phyloP scores from a whole-genome alignment of 2,329 filamentous ascomycete species.

The Verticillium dahliae region DNA sequence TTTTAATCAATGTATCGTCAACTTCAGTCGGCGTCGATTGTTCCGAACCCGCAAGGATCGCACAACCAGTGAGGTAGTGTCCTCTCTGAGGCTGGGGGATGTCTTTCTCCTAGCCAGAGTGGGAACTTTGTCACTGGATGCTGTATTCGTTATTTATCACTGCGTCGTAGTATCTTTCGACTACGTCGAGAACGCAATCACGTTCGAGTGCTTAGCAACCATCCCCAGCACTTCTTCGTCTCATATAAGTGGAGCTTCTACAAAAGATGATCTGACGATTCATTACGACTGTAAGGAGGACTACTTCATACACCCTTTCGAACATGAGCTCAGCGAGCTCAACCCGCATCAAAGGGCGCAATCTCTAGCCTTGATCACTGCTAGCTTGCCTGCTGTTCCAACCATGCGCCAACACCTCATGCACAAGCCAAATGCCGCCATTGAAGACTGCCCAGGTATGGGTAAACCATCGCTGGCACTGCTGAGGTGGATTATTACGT shows the following conservation, averaged over 20 bases:
- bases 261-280: background rate
- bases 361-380: conserved; percentile 45
- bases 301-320: conserved; percentile 31
- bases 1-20: background rate
- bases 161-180: background rate
- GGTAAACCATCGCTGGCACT: conserved; percentile 60
- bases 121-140: background rate
- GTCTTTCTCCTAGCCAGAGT: conserved; percentile 3
- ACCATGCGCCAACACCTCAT: conserved; percentile 47
- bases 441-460: conserved; percentile 47
- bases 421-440: conserved; percentile 24
- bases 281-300: background rate
- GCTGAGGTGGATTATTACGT: conserved; percentile 82
- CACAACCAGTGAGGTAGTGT: conserved; percentile 3
- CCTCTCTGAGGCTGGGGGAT: conserved; percentile 6
- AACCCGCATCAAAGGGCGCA: conserved; percentile 35
- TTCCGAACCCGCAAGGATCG: background rate
- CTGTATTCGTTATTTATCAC: background rate
- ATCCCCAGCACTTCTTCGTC: background rate
- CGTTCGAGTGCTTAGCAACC: background rate
- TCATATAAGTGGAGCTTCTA: background rate
- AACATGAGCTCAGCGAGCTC: conserved; percentile 52
- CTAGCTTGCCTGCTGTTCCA: conserved; percentile 54
- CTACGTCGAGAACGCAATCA: background rate
- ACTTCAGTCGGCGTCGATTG: background rate